Percentiles rank a stretch among this genome's conserved stretches.
These are phyloP conservation scores for Agaricus sinodeliciosus DNA, from an alignment of 768 basidiomycete genomes.

Conservation along the genomic window DNA sequence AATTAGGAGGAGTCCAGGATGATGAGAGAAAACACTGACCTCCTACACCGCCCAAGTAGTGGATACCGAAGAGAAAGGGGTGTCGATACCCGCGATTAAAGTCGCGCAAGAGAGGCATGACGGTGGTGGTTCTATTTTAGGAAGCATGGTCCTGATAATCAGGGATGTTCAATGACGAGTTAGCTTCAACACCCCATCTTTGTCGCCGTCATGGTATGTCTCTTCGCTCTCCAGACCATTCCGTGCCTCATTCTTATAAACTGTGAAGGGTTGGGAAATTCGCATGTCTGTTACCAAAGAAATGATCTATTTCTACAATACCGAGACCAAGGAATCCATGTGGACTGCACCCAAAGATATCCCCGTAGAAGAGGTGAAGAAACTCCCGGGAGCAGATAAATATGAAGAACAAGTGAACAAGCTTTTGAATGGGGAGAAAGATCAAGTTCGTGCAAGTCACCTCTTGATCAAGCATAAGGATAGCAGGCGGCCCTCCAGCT, in stretches of 20 bases:
- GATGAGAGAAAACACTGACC: slow-evolving; percentile 19
- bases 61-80: slow-evolving; percentile 40
- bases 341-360: slow-evolving; percentile 75
- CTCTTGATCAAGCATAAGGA: slow-evolving; percentile 86
- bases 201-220: not conserved
- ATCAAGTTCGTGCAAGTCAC: slow-evolving; percentile 89
- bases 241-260: too few relatives aligned
- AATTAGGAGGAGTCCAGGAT: not conserved
- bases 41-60: slow-evolving; percentile 39
- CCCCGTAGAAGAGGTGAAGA: slow-evolving; percentile 48
- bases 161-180: not conserved
- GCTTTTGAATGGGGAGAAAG: slow-evolving; percentile 17
- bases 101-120: slow-evolving; percentile 17
- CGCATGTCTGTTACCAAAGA: slow-evolving; percentile 33
- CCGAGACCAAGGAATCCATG: slow-evolving; percentile 55
- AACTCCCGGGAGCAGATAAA: slow-evolving; percentile 58
- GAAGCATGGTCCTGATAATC: slow-evolving; percentile 1
- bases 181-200: not conserved
- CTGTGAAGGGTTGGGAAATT: not conserved
- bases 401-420: slow-evolving; percentile 32
- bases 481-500: slow-evolving; percentile 73
- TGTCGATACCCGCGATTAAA: slow-evolving; percentile 37
- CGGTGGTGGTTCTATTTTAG: slow-evolving; percentile 5
- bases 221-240: not conserved
- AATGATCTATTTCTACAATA: slow-evolving; percentile 87